These are phyloP conservation scores for Solanum virginianum DNA, from an alignment of 257 asterid species.

Conservation along the genomic window DNA sequence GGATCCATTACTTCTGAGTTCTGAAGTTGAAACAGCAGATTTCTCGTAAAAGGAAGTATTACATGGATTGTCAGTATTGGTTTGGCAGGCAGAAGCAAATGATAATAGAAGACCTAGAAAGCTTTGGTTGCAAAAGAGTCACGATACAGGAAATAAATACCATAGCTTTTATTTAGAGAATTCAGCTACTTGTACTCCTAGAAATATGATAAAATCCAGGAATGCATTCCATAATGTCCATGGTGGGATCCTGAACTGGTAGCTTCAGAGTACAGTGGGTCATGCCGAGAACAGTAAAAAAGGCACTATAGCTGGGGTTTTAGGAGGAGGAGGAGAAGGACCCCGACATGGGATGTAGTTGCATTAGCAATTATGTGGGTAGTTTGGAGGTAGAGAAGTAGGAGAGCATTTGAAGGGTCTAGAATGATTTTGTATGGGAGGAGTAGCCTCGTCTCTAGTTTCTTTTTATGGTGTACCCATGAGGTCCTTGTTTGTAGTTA, in stretches of 20 bases:
- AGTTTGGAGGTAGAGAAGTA: neutral
- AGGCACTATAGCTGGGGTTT: neutral
- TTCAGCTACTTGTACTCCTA: neutral
- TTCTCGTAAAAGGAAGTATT: neutral
- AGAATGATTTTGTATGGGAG: neutral
- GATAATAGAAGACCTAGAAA: neutral
- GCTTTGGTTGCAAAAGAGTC: neutral
- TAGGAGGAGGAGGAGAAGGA: neutral
- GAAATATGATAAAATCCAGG: neutral
- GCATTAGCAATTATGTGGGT: neutral
- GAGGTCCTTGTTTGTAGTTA: neutral
- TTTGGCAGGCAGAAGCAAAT: neutral
- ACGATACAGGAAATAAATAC: neutral
- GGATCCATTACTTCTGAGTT: neutral
- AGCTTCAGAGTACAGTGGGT: neutral
- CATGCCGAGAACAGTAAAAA: neutral
- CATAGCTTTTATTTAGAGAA: neutral
- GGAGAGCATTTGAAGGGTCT: neutral
- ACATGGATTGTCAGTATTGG: neutral
- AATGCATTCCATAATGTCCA: neutral
- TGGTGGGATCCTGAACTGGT: neutral
- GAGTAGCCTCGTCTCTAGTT: neutral
- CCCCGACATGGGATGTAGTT: neutral
- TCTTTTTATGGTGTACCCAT: neutral
- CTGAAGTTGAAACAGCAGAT: neutral